Conservation (phyloP, 169 alveolate genomes). For the Eimeria mitis region DNA sequence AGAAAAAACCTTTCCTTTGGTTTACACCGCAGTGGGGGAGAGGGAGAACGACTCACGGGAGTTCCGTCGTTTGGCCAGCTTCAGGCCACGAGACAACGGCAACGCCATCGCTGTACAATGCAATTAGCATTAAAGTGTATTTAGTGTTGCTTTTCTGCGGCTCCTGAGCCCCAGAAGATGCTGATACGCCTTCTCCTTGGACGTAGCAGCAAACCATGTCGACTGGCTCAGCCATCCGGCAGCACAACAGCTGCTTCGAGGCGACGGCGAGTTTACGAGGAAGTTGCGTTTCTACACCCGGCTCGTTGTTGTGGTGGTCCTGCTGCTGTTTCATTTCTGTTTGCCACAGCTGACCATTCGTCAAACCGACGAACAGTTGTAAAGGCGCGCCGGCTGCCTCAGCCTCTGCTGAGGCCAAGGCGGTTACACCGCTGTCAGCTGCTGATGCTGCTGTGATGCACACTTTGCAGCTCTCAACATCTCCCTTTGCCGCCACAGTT, state of each 20-base stretch:
- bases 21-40: neutral
- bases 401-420: conserved; percentile 64
- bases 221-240: conserved; percentile 64
- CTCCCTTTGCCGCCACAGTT: neutral
- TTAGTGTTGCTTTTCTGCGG: neutral
- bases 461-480: conserved; percentile 51
- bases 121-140: conserved; percentile 32
- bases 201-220: conserved; percentile 54
- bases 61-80: neutral
- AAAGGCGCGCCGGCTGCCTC: conserved; percentile 27
- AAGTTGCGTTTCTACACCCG: neutral
- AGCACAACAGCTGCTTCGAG: conserved; percentile 61
- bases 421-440: conserved; percentile 52
- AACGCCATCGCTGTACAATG: conserved; percentile 66
- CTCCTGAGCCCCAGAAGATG: neutral
- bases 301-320: conserved; percentile 3
- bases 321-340: conserved; percentile 42
- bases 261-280: conserved; percentile 24
- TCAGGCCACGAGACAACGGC: conserved; percentile 55
- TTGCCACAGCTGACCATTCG: conserved; percentile 66
- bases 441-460: conserved; percentile 55
- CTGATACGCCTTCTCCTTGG: neutral
- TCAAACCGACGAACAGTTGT: conserved; percentile 43
- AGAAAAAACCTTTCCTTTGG: neutral
- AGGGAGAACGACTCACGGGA: conserved; percentile 35